Conservation (phyloP, 306 rosid species). For the Rosa chinensis region DNA sequence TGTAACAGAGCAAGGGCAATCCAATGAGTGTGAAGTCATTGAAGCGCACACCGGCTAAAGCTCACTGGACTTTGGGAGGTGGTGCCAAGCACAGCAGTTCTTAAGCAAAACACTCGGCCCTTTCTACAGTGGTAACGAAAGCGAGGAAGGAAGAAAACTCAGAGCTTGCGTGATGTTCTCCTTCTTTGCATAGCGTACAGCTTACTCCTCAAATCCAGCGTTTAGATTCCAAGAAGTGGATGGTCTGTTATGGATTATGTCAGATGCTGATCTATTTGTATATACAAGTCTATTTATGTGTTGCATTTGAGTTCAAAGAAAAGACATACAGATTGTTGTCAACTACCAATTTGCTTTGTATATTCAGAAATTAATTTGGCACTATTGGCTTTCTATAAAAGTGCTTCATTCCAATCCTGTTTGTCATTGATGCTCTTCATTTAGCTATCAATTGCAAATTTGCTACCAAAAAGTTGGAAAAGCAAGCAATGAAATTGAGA, state of each 20-base stretch:
- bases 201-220: conserved; percentile 22
- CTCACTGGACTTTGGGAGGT: conserved; percentile 45
- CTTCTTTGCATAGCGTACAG: conserved; percentile 8
- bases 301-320: conserved; percentile 28
- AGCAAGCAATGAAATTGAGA: neutral
- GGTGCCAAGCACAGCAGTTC: conserved; percentile 45
- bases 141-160: conserved; percentile 30
- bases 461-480: neutral
- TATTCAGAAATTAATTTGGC: conserved; percentile 25
- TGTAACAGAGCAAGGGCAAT: conserved; percentile 63
- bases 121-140: conserved; percentile 17
- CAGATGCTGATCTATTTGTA: conserved; percentile 50
- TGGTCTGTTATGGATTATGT: conserved; percentile 27
- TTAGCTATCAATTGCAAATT: neutral
- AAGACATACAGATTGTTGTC: conserved; percentile 22
- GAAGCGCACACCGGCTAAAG: conserved; percentile 68
- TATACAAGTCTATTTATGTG: conserved; percentile 39
- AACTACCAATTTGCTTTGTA: conserved; percentile 27
- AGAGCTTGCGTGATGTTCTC: conserved; percentile 16
- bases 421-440: neutral
- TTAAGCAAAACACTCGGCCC: conserved; percentile 29
- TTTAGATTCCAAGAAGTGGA: conserved; percentile 31
- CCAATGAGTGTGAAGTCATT: conserved; percentile 82
- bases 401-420: conserved; percentile 5
- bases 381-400: conserved; percentile 9